Evolutionary conservation across 83 land plant genomes (phyloP), one percentile per base, ranked within the genome.

Genomic region (Thuja plicata): DNA sequence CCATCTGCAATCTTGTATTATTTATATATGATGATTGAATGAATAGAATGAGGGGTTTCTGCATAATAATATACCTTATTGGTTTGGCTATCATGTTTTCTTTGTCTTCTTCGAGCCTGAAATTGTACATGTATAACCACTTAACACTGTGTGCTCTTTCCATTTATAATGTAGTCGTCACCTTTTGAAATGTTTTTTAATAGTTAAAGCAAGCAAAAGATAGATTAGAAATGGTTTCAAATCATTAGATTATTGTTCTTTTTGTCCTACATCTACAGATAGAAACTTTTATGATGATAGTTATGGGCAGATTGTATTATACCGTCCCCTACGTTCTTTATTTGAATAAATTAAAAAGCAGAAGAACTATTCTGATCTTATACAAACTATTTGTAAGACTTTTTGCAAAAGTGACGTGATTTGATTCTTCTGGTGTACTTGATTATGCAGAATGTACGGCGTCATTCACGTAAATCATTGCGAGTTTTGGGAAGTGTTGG

Each of bases 401-500:
- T 13, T 4, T 54, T 32, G 38, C 38, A 84, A 52, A 24, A 52
- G 17, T n/a, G 6, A 46, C 21, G 17, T 45, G 35, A 84, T 9
- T 16, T 84, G 37, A 84, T 84, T 84, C 52, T 84, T 84, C 21
- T 32, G 60, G 34, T 52, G 24, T 52, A 34, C 15, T 84, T 84
- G 30, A 88, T 41, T 46, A 60, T 90, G 90, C 96, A 98, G 99
- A 91, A 90, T 95, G 99, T 98, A 77, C 94, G 91, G 38, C 95
- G 96, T 34, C 91, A 96, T 88, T 96, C 97, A 24, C 98, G 99
- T 9, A 97, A 98, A 90, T 98, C 99, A 71, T 89, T 98, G 54
- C 93, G 99, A 40, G 95, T 98, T 89, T 92, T 98, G 30, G 99
- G 99, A 88, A 97, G 98, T 90, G 99, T 98, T 48, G 99, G 99